Evolutionary conservation across 306 rosid species (phyloP), one percentile per base, ranked within the genome.

Genomic region (Prunus persica): DNA sequence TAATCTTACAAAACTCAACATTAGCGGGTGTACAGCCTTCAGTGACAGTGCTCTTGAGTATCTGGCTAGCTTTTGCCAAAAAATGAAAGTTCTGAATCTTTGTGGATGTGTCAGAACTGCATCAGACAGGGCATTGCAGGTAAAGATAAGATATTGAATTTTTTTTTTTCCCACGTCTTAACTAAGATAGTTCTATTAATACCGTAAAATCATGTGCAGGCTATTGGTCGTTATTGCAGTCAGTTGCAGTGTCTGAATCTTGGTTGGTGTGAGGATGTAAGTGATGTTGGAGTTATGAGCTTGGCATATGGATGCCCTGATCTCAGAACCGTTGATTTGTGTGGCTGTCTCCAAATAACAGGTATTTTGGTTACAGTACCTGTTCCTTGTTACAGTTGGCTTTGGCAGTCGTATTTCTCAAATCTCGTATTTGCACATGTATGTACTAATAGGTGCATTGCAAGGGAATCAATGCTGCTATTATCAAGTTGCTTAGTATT

Each of bases 251-350:
- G 76, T 69, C 78, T 96, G 73, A 96, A 91, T 85, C 93, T 96
- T 19, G 99, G 99, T 55, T 96, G 99, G 99, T 96, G 99, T 24
- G 97, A 92, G 2, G 75, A 88, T 68, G 91, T 87, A 62, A 81
- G 93, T 46, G 99, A 96, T 72, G 90, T 72, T 64, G 99, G 99
- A 78, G 99, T 96, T 34, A 88, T 84, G 89, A 86, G 91, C 67
- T 82, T 96, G 75, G 98, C 98, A 4, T 22, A 81, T 47, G 98
- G 99, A 22, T 96, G 99, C 79, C 98, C 97, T 81, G 96, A 96
- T 84, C 96, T 96, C 41, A 81, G 94, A 79, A 83, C 63, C 50
- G 81, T 92, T 19, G 91, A 96, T 81, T 79, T 96, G 88, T 96
- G 99, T 47, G 97, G 96, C 50, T 96, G 99, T 75, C 81, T 89